Conservation (phyloP, 805 yeast genomes). For the Candida coleopterorum region DNA sequence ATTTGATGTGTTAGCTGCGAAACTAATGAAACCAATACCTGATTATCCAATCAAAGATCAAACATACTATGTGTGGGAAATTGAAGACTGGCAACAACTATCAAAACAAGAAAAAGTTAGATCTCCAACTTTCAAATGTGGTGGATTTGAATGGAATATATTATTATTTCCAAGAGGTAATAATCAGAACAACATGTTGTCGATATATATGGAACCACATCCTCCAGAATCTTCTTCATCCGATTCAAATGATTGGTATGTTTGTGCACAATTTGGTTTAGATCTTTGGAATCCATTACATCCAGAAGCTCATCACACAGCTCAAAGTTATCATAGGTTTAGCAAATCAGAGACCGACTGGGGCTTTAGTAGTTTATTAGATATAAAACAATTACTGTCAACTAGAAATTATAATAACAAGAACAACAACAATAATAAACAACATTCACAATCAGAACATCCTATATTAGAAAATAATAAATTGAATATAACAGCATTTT, state of each 20-base stretch:
- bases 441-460: constrained; percentile 15
- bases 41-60: constrained; percentile 36
- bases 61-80: constrained; percentile 45
- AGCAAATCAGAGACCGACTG: constrained; percentile 77
- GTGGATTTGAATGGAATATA: constrained; percentile 63
- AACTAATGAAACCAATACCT: constrained; percentile 33
- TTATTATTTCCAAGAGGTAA: constrained; percentile 78
- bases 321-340: constrained; percentile 76
- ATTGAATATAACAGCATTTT: constrained; percentile 70
- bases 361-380: constrained; percentile 86
- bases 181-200: constrained; percentile 46
- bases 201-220: constrained; percentile 78
- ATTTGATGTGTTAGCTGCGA: constrained; percentile 21
- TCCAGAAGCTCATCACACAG: constrained; percentile 54
- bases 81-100: constrained; percentile 40
- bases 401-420: not conserved
- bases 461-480: constrained; percentile 48
- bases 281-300: constrained; percentile 78
- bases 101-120: constrained; percentile 42
- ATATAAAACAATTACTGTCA: constrained; percentile 40
- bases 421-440: constrained; percentile 1
- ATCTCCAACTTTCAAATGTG: constrained; percentile 47
- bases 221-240: constrained; percentile 30
- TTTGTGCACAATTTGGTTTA: constrained; percentile 88
- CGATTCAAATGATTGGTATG: constrained; percentile 69